Base-by-base conservation (phyloP, 2,329 filamentous ascomycete genomes). In the Dactylellina drechsleri region DNA sequence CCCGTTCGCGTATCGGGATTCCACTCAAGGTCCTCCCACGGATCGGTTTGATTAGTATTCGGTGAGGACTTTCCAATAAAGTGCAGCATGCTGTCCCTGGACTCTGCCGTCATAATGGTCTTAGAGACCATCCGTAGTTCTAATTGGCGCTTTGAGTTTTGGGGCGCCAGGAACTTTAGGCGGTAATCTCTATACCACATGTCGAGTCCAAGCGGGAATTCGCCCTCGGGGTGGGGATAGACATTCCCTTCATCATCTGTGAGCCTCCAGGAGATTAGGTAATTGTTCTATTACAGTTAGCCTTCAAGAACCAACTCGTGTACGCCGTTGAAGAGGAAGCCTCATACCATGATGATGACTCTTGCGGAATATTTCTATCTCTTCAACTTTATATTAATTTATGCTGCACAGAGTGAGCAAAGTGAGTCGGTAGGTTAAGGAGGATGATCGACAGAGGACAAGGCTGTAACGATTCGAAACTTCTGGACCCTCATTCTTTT, bases 31-130 rank as follows among this genome's bases (percentile, higher is more conserved):
- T 31, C 8, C 2, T 40, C 40, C 60, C 60, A 73, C 8, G 47
- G 54, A 15, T 28, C 43, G 4, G 1, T 0, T 1, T 6, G 47
- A 1, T 6, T 20, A 36, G 57, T 61, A 3, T 12, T 16, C 10
- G 66, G 54, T 16, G 31, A 56, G 0, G 49, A 50, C 45, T 70
- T 72, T 15, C 68, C 68, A 31, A 56, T 43, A 40, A 61, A 72
- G 2, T n/a, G 0, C 15, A 73, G 41, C 10, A 20, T n/a, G 15
- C 1, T 54, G 36, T 31, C 16, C 10, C 26, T 18, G 6, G 36
- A 45, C 16, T 26, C 36, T 8, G 18, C 10, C 1, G 43, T 16
- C 56, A 74, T 57, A 1, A 74, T 47, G 0, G 56, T 50, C 5
- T 47, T 16, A 2, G 57, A 61, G n/a, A 66, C 61, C 5, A 62